Percentiles rank a stretch among this genome's conserved stretches.
Evolutionary conservation across 1,284 basidiomycete genomes (phyloP).

Genomic region (Taiwanofungus camphoratus): DNA sequence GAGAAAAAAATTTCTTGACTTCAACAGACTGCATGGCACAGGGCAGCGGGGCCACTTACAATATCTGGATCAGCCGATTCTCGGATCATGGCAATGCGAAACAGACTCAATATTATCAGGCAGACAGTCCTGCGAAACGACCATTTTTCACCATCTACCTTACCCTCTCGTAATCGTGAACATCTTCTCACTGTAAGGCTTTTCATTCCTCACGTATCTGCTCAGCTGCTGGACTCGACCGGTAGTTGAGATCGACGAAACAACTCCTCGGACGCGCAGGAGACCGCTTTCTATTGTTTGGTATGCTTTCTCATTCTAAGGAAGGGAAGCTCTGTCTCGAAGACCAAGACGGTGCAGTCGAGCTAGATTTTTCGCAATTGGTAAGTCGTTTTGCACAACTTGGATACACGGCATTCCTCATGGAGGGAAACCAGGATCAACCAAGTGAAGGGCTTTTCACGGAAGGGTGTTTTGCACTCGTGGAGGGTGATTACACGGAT

Average conservation of each 20-base stretch:
- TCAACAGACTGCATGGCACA: conserved; percentile 18
- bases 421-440: conserved; percentile 53
- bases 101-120: conserved; percentile 82
- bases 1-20: conserved; percentile 1
- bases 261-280: conserved; percentile 91
- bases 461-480: conserved; percentile 90
- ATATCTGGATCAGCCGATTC: conserved; percentile 78
- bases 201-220: background rate
- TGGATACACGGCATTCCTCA: background rate
- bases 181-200: conserved; percentile 77
- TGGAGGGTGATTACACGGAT: conserved; percentile 95
- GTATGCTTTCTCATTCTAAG: conserved; percentile 87
- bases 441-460: conserved; percentile 97
- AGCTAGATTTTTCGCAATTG: conserved; percentile 84
- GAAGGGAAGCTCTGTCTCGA: conserved; percentile 90
- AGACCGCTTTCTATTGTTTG: conserved; percentile 89
- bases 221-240: conserved; percentile 3
- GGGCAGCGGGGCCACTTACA: conserved; percentile 47
- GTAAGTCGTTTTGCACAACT: conserved; percentile 40
- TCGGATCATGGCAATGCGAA: conserved; percentile 69
- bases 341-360: conserved; percentile 89
- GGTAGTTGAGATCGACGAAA: conserved; percentile 89
- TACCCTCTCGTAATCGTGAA: conserved; percentile 81
- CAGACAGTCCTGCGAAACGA: conserved; percentile 91
- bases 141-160: conserved; percentile 91